Evolutionary conservation across 306 rosid species (phyloP).

Genomic region (Rubus parviflorus): DNA sequence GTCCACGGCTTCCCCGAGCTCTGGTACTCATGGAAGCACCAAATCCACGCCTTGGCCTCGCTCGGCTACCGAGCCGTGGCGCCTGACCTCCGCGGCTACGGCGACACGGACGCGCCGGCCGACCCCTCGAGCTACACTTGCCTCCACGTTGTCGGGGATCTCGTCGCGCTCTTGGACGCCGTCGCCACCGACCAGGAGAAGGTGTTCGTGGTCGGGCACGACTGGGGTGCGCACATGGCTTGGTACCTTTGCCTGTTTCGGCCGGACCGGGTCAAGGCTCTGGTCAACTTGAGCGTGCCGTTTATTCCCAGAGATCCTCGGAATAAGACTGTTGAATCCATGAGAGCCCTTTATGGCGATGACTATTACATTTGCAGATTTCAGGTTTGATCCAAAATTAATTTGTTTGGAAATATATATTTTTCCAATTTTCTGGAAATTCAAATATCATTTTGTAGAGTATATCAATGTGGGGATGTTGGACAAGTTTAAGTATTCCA

Average conservation of each 20-base stretch:
- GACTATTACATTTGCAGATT: constrained; percentile 72
- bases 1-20: constrained; percentile 78
- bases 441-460: no score
- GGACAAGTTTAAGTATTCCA: no score
- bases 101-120: constrained; percentile 55
- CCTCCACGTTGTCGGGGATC: constrained; percentile 63
- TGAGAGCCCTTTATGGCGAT: constrained; percentile 51
- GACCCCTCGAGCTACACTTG: constrained; percentile 41
- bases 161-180: constrained; percentile 48
- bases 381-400: constrained; percentile 45
- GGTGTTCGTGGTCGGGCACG: constrained; percentile 83
- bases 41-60: constrained; percentile 51
- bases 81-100: constrained; percentile 78
- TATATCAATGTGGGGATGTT: no score
- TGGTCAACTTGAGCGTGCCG: constrained; percentile 58
- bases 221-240: constrained; percentile 73
- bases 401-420: no score
- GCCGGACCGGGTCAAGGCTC: constrained; percentile 61
- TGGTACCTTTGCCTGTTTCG: constrained; percentile 69
- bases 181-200: constrained; percentile 43
- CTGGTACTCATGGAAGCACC: constrained; percentile 85
- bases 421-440: no score
- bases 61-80: constrained; percentile 66
- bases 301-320: constrained; percentile 60
- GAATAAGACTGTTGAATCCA: constrained; percentile 37